A percentile compares a stretch with the other conserved stretches of the same genome.
phyloP scores from a whole-genome alignment of 768 basidiomycete genomes.

The Pleurotus citrinopileatus region DNA sequence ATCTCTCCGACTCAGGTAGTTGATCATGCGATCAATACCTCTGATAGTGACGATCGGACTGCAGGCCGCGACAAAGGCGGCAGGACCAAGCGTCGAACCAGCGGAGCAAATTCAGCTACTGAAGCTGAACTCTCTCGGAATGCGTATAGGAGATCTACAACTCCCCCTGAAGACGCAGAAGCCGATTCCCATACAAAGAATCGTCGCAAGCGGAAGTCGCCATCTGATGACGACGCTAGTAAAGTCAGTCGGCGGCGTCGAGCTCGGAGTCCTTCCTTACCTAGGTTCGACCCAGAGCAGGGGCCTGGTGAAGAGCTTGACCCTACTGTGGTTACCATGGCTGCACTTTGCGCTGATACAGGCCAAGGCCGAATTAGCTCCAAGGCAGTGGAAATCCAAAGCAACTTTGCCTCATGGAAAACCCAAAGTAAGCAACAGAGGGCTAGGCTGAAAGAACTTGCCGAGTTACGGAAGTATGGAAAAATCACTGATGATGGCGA shows the following conservation, averaged over 20 bases:
- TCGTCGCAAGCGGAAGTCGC: neutral
- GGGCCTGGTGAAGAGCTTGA: constrained; percentile 77
- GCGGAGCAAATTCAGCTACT: neutral
- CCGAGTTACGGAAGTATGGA: constrained; percentile 79
- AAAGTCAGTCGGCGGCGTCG: constrained; percentile 33
- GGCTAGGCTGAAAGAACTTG: constrained; percentile 54
- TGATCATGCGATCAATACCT: too few species aligned
- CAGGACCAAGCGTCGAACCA: neutral
- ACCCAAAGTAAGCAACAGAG: constrained; percentile 64
- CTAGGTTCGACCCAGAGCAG: constrained; percentile 54
- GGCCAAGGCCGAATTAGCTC: constrained; percentile 79
- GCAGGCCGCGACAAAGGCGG: too few species aligned
- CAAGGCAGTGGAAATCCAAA: constrained; percentile 69
- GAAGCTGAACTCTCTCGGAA: neutral
- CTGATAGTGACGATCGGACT: too few species aligned
- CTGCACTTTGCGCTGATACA: constrained; percentile 70
- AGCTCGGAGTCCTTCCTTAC: constrained; percentile 45
- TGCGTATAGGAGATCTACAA: constrained; percentile 8
- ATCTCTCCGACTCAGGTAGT: too few species aligned
- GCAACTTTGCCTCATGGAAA: constrained; percentile 73
- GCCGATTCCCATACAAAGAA: too few species aligned
- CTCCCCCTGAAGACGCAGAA: neutral
- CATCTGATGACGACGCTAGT: constrained; percentile 3
- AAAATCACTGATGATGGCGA: constrained; percentile 46
- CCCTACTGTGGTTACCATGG: constrained; percentile 84